A percentile compares a stretch with the other conserved stretches of the same genome.
Conservation (phyloP, 352 stramenopile species). For the Globisporangium canariense region DNA sequence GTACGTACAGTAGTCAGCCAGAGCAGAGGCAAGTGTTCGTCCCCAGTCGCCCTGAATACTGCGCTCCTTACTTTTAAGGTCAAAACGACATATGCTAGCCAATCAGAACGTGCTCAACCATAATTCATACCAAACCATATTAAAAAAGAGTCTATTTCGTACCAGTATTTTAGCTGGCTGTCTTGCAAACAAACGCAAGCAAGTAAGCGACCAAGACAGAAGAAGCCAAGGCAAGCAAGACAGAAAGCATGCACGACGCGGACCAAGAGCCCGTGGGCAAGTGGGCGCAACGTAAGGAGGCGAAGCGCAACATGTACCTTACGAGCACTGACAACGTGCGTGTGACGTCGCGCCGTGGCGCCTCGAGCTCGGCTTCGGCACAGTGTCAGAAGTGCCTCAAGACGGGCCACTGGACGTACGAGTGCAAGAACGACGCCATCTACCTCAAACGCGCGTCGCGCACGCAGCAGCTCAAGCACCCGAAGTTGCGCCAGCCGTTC, state of each 20-base stretch:
- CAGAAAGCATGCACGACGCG: constrained; percentile 25
- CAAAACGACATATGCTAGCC: background rate
- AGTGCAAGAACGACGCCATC: constrained; percentile 84
- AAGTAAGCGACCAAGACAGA: background rate
- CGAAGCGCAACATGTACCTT: constrained; percentile 79
- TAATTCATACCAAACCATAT: background rate
- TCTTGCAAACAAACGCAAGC: background rate
- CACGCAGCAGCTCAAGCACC: constrained; percentile 77
- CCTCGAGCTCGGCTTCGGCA: constrained; percentile 27
- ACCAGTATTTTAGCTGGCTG: background rate
- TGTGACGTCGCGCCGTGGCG: constrained; percentile 40
- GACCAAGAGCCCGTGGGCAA: constrained; percentile 51
- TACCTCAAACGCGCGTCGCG: constrained; percentile 78
- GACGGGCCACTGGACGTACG: constrained; percentile 81
- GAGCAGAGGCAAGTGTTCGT: too few species aligned
- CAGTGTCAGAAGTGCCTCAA: constrained; percentile 85
- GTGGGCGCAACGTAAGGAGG: constrained; percentile 70
- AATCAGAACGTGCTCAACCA: background rate
- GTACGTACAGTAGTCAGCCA: too few species aligned
- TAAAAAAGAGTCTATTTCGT: background rate
- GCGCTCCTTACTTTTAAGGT: too few species aligned
- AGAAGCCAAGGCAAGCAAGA: background rate
- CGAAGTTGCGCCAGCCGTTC: constrained; percentile 76
- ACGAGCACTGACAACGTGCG: constrained; percentile 74
- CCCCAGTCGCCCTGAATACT: too few species aligned